Evolutionary conservation across 176 grass and related monocot genomes (phyloP), one percentile per base, ranked within the genome.

Genomic region (Puya raimondii): DNA sequence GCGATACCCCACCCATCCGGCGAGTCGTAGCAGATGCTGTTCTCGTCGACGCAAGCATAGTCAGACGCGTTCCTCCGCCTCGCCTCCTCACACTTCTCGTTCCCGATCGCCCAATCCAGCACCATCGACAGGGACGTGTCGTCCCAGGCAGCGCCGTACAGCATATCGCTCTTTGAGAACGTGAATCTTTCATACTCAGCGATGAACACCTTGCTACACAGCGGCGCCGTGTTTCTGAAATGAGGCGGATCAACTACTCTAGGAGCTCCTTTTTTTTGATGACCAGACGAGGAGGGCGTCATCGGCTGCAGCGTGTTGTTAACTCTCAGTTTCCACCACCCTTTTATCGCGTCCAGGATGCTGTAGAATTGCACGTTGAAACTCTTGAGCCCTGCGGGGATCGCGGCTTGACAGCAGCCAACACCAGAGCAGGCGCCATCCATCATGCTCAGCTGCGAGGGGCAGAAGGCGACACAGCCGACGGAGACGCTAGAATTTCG

Each of bases 61-160:
- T 42, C 33, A 7, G 57, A 70, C 22, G 14, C 9, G 9, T 49
- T 74, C 1, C 0, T n/a, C 33, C 5, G 4, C 2, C 14, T 64
- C 14, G 58, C 78, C 70, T 83, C 48, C 9, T 64, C 26, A 1
- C 83, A 91, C 56, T 56, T 86, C 13, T 69, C 22, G 18, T 69
- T 82, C 33, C 76, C 70, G 66, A 91, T 78, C 64, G 73, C 84
- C 88, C 88, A 91, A 64, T 91, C 77, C 5, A 91, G 76, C 48
- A 86, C 80, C 18, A 91, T 73, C 27, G 11, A 42, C 33, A 42
- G 33, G 33, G 33, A 5, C 33, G 5, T 0, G 33, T 42, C 33
- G 0, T 42, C 33, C 33, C 33, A 42, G 33, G 0, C 0, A 61
- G 12, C 66, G 71, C 42, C 78, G 75, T 0, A 11, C 66, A 18